Evolutionary conservation across 345 rosid genomes (phyloP).

Genomic region (Eucalyptus cloeziana): DNA sequence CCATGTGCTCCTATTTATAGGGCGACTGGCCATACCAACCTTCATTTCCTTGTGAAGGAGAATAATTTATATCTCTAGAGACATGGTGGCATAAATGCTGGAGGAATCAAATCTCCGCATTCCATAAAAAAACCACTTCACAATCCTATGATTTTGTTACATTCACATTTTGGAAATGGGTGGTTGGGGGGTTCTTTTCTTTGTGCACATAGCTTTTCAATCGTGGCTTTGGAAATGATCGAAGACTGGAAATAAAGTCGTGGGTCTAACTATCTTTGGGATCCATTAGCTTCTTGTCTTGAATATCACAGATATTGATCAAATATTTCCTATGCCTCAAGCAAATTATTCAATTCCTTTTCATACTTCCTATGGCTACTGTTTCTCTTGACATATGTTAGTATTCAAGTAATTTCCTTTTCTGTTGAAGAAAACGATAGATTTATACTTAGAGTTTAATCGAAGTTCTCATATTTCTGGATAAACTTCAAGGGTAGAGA

Average conservation of each 20-base stretch:
- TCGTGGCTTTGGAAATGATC: not conserved
- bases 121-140: not conserved
- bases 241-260: not conserved
- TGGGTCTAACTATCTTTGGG: not conserved
- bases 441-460: not conserved
- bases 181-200: not conserved
- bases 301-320: not conserved
- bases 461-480: not conserved
- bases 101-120: not conserved
- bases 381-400: not conserved
- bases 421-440: not conserved
- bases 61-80: not conserved
- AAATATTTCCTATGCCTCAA: not conserved
- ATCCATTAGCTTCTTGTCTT: not conserved
- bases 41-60: not conserved
- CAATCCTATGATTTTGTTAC: not conserved
- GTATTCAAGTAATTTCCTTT: not conserved
- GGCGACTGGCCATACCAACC: not conserved
- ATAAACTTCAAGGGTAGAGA: not conserved
- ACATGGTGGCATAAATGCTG: not conserved
- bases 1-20: not conserved
- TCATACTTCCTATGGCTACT: not conserved
- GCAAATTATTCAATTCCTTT: not conserved
- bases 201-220: not conserved
- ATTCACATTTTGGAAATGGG: not conserved